Base-by-base conservation (phyloP, 2,329 filamentous ascomycete genomes). In the Fusarium begoniae region DNA sequence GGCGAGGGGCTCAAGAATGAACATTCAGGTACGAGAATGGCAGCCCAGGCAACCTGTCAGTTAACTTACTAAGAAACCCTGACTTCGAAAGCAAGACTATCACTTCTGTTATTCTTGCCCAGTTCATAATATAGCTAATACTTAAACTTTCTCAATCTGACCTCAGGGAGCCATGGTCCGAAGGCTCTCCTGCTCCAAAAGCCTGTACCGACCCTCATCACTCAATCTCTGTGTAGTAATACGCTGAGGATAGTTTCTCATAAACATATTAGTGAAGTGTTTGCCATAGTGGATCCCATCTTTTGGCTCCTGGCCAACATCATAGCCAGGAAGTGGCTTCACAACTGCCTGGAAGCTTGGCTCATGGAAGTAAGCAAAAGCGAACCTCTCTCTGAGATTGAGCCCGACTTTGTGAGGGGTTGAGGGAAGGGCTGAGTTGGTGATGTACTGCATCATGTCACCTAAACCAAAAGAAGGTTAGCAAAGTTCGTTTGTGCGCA, bases 371-470 rank as follows among this genome's bases (percentile, higher is more conserved):
- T 87, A 87, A 10, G 85, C 86, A 72, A 87, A 86, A 1, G 85
- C 82, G 44, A 84, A 87, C 9, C 86, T 82, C 74, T 87, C 85
- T 8, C 79, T 75, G 3, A 80, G 84, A 76, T 88, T 87, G 55
- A 88, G 80, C 5, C 85, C 86, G 44, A 87, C 85, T 75, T 87
- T 87, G 79, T 87, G 86, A 4, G 83, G 85, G 1, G 86, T 87
- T 5, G 85, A 86, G 8, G 81, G 84, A 11, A 87, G 81, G 70
- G 80, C 80, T 37, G 81, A 82, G 75, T 83, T 82, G 40, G 86
- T 87, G 70, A 88, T 80, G 75, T 86, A 86, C 67, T 87, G 85
- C 83, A 88, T 84, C 83, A 88, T 87, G 69, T 87, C 85, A 15
- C 86, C 85, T 84, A 55, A 13, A 9, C 35, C 59, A 5, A 24